Conservation (phyloP, 768 basidiomycete species). For the Suillus bovinus region DNA sequence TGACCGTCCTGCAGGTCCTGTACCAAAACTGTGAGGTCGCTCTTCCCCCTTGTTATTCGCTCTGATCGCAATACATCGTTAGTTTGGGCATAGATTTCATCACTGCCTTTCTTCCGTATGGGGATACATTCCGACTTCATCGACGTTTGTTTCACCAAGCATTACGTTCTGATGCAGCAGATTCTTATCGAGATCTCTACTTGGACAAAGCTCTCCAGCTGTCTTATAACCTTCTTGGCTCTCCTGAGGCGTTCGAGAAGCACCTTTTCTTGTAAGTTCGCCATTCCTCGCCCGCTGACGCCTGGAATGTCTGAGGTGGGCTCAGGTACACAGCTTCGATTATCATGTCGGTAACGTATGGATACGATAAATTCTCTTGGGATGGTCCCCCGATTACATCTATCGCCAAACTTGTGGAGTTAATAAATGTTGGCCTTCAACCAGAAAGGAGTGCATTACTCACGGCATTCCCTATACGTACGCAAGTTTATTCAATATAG, state of each 20-base stretch:
- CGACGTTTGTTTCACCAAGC: constrained; percentile 30
- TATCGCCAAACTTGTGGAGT: constrained; percentile 17
- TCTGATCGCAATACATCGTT: neutral
- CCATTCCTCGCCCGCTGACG: neutral
- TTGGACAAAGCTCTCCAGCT: constrained; percentile 23
- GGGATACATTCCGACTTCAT: constrained; percentile 29
- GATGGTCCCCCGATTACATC: constrained; percentile 29
- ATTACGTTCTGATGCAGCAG: constrained; percentile 21
- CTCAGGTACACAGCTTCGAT: constrained; percentile 32
- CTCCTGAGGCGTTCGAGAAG: constrained; percentile 24
- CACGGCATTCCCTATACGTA: constrained; percentile 31
- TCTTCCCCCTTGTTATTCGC: neutral
- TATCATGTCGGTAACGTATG: constrained; percentile 32
- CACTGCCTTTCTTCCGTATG: constrained; percentile 30
- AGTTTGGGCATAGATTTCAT: constrained; percentile 32
- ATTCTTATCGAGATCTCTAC: constrained; percentile 24
- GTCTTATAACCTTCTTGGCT: constrained; percentile 21
- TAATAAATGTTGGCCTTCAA: constrained; percentile 24
- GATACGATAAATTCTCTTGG: constrained; percentile 28
- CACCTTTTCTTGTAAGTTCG: constrained; percentile 23
- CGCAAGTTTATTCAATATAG: constrained; percentile 9
- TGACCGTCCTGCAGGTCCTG: constrained; percentile 24
- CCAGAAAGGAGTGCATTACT: constrained; percentile 30
- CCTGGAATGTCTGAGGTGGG: neutral
- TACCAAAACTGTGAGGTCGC: constrained; percentile 23